Evolutionary conservation across 768 basidiomycete species (phyloP), one percentile per base, ranked within the genome.

Genomic region (Pisolithus tinctorius): DNA sequence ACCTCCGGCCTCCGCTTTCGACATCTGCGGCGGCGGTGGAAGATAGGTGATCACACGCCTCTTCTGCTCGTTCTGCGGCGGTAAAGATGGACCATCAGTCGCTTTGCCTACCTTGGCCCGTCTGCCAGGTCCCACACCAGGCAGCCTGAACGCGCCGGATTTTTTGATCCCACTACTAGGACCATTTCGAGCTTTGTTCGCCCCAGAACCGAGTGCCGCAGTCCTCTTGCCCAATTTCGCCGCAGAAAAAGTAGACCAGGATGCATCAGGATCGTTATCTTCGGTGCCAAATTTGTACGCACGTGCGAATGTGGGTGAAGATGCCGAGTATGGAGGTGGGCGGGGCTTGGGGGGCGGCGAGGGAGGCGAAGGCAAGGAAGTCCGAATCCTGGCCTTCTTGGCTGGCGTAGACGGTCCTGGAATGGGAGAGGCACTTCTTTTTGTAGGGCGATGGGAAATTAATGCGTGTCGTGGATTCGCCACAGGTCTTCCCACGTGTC

Each of bases 21-120:
- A 43, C 27, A 7, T 45, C 23, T 39, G 25, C 55, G 43, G 61
- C 6, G 62, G 64, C 4, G 65, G 65, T 1, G 65, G 65, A 1
- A 68, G 48, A 47, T 66, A 66, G 1, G 60, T 66, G 41, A 68
- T 60, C 7, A 68, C 58, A 4, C 65, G 65, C 17, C 29, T 51
- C 25, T 46, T 57, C 20, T n/a, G 49, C 8, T 46, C 55, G 14
- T n/a, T 48, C 10, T 48, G 45, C 7, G 42, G 27, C 43, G 25
- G 26, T 26, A 16, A 9, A 11, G 4, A 11, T 25, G 17, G 4
- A 26, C 8, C 43, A 29, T 45, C n/a, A 23, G 27, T 16, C 8
- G 25, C 7, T 16, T 29, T 27, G 25, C 43, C 27, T 10, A 13
- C 4, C 25, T 26, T 26, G 13, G 14, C 16, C 43, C 43, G 25